phyloP scores from a whole-genome alignment of 495 filamentous ascomycete species.

The Hypoxylon trugodes region DNA sequence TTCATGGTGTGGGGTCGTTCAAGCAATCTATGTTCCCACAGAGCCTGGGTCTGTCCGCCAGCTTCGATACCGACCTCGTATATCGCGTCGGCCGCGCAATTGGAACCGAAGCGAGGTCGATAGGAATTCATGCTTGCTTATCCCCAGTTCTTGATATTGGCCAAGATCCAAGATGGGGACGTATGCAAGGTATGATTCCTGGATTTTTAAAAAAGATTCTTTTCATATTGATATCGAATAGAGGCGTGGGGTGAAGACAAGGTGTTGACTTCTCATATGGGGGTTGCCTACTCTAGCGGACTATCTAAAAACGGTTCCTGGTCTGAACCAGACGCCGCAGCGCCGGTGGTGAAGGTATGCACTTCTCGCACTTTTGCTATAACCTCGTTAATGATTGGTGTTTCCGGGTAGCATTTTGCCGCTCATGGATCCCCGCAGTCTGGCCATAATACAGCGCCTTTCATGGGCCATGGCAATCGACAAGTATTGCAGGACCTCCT shows the following conservation, averaged over 20 bases:
- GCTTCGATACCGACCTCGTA: constrained; percentile 51
- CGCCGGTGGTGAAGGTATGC: constrained; percentile 49
- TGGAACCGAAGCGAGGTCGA: constrained; percentile 50
- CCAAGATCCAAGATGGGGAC: constrained; percentile 53
- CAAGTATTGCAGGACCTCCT: constrained; percentile 51
- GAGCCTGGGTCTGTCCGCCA: constrained; percentile 47
- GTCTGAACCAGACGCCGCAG: constrained; percentile 49
- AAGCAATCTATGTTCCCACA: constrained; percentile 55
- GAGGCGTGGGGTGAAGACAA: constrained; percentile 58
- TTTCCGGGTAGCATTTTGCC: constrained; percentile 47
- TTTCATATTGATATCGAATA: constrained; percentile 12
- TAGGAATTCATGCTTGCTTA: constrained; percentile 53
- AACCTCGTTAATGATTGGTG: constrained; percentile 1
- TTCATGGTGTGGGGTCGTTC: constrained; percentile 53
- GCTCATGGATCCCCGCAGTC: constrained; percentile 51
- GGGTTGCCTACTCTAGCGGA: constrained; percentile 50
- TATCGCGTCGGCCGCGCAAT: constrained; percentile 49
- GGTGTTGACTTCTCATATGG: constrained; percentile 52
- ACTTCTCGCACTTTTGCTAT: not conserved
- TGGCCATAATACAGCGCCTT: constrained; percentile 52
- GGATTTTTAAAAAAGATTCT: not conserved
- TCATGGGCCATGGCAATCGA: constrained; percentile 48
- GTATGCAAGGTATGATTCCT: constrained; percentile 45
- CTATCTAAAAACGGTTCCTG: constrained; percentile 52
- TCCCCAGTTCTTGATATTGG: constrained; percentile 55